Conservation (phyloP, 768 basidiomycete genomes). For the Mrakia gelida region DNA sequence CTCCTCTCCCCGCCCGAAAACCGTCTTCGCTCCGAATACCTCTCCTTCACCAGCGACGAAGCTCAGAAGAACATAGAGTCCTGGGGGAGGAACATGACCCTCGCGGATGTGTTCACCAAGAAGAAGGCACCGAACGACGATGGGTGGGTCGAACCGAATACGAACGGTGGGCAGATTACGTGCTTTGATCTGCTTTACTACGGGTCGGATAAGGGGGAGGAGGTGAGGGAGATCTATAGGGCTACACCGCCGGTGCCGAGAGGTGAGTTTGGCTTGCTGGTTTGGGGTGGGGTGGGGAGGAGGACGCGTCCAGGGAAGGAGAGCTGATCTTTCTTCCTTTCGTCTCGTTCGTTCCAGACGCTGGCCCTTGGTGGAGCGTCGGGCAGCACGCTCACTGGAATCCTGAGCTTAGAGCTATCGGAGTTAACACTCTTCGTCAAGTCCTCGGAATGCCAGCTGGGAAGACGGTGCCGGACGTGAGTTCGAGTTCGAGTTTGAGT, state of each 20-base stretch:
- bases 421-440: background rate
- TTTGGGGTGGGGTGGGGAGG: too few species aligned
- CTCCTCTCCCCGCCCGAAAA: background rate
- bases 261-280: too few species aligned
- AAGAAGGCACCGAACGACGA: background rate
- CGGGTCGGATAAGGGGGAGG: background rate
- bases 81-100: background rate
- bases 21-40: background rate
- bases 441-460: background rate
- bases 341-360: background rate
- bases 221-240: background rate
- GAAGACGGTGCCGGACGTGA: background rate
- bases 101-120: too few species aligned
- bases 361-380: background rate
- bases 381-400: background rate
- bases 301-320: too few species aligned
- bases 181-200: constrained; percentile 5
- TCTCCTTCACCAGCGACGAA: background rate
- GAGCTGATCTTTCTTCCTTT: too few species aligned
- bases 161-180: background rate
- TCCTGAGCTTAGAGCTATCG: background rate
- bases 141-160: background rate
- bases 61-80: background rate
- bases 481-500: background rate
- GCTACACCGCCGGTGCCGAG: too few species aligned